Evolutionary conservation across 1,139 yeast species (phyloP).

Genomic region (Trichomonascaceae sp.): DNA sequence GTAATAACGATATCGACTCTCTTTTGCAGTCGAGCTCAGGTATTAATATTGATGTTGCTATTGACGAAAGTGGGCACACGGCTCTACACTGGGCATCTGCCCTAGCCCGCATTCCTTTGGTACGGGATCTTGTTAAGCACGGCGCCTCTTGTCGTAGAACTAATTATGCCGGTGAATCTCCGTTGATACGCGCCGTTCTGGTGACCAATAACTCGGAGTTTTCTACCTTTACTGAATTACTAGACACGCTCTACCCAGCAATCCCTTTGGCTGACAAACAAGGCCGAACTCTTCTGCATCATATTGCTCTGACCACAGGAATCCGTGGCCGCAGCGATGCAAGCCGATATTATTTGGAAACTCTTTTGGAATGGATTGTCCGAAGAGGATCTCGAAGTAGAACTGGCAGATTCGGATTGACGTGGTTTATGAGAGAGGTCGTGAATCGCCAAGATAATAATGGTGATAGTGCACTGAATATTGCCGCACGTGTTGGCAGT

Average conservation of each 20-base stretch:
- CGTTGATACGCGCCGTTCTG: constrained; percentile 79
- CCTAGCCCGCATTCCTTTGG: constrained; percentile 69
- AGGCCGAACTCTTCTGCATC: constrained; percentile 87
- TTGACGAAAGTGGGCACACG: constrained; percentile 90
- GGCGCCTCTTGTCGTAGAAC: constrained; percentile 67
- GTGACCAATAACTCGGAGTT: constrained; percentile 83
- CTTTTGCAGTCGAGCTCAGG: constrained; percentile 12
- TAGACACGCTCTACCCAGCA: constrained; percentile 73
- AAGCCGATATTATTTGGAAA: constrained; percentile 67
- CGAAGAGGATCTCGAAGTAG: constrained; percentile 41
- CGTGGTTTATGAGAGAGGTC: constrained; percentile 58
- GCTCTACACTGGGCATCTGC: constrained; percentile 97
- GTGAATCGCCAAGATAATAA: constrained; percentile 73
- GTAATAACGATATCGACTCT: constrained; percentile 16
- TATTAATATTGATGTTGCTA: constrained; percentile 69
- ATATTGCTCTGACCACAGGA: constrained; percentile 75
- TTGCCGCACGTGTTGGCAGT: constrained; percentile 85
- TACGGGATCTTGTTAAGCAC: constrained; percentile 61
- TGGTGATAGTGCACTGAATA: constrained; percentile 82
- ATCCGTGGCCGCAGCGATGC: constrained; percentile 64
- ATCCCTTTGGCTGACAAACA: constrained; percentile 65
- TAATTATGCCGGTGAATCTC: constrained; percentile 83
- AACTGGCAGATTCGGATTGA: constrained; percentile 44
- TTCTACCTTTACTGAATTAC: constrained; percentile 62
- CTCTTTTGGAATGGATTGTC: constrained; percentile 77